Evolutionary conservation across 2,329 filamentous ascomycete genomes (phyloP).

Genomic region (Phyllosticta paracitricarpa): DNA sequence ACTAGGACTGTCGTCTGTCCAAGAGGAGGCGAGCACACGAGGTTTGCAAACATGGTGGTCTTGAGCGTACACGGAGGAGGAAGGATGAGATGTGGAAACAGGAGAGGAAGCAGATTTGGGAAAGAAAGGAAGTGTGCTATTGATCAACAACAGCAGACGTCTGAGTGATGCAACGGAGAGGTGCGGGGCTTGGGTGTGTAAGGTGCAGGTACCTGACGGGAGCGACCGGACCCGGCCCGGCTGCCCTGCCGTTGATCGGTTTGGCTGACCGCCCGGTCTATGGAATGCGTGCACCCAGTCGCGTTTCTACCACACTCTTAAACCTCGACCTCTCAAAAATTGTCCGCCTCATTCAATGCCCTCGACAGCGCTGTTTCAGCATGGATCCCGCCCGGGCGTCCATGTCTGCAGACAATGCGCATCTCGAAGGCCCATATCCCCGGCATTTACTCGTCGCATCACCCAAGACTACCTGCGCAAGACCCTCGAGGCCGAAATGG

Average conservation of each 20-base stretch:
- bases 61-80: not conserved
- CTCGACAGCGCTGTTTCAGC: slow-evolving; percentile 3
- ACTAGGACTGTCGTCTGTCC: slow-evolving; percentile 60
- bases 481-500: slow-evolving; percentile 15
- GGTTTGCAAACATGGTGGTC: slow-evolving; percentile 39
- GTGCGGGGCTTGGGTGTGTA: not conserved
- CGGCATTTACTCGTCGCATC: slow-evolving; percentile 13
- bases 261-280: not conserved
- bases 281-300: not conserved
- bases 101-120: not conserved
- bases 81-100: not conserved
- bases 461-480: slow-evolving; percentile 16
- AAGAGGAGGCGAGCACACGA: slow-evolving; percentile 60
- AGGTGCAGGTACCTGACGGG: not conserved
- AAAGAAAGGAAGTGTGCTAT: not conserved
- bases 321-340: not conserved
- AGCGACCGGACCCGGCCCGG: not conserved
- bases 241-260: too few relatives aligned
- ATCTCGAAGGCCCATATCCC: slow-evolving; percentile 9
- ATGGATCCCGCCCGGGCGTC: slow-evolving; percentile 16
- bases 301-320: not conserved
- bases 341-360: slow-evolving; percentile 13
- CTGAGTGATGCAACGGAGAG: not conserved
- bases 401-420: slow-evolving; percentile 21
- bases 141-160: not conserved